Evolutionary conservation across 202 grass and related monocot species (phyloP).

Genomic region (Schoenoplectus tabernaemontani): DNA sequence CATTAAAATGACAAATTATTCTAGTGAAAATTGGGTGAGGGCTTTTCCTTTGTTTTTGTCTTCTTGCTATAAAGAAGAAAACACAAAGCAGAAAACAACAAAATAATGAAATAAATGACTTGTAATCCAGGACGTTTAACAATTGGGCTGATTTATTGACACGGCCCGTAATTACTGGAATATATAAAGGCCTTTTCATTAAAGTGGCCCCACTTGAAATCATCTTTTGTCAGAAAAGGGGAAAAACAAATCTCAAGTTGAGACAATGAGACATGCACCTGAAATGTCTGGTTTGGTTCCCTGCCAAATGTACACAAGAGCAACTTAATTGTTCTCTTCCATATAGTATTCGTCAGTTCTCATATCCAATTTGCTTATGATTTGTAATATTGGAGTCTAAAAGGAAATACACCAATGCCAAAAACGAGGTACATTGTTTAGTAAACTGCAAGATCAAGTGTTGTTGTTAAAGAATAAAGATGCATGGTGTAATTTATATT

Average conservation of each 20-base stretch:
- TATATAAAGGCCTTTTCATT: background rate
- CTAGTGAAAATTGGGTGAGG: background rate
- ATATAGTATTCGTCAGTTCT: background rate
- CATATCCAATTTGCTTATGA: background rate
- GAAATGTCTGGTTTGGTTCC: conserved; percentile 7
- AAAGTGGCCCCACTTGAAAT: conserved; percentile 6
- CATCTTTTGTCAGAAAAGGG: background rate
- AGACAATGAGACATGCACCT: background rate
- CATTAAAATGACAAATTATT: background rate
- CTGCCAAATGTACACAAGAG: background rate
- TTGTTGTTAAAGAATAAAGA: background rate
- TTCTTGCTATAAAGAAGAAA: background rate
- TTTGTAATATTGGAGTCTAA: background rate
- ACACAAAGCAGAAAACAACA: background rate
- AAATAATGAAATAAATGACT: background rate
- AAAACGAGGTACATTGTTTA: background rate
- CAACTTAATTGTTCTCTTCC: background rate
- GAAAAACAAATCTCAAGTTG: background rate
- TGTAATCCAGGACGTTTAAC: background rate
- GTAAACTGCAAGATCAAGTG: background rate
- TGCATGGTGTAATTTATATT: background rate
- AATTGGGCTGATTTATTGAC: background rate
- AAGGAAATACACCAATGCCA: background rate
- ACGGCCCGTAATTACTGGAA: background rate
- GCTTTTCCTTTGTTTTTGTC: background rate